Evolutionary conservation across 1,284 basidiomycete genomes (phyloP), one percentile per base, ranked within the genome.

Genomic region (Schizophyllum amplum): DNA sequence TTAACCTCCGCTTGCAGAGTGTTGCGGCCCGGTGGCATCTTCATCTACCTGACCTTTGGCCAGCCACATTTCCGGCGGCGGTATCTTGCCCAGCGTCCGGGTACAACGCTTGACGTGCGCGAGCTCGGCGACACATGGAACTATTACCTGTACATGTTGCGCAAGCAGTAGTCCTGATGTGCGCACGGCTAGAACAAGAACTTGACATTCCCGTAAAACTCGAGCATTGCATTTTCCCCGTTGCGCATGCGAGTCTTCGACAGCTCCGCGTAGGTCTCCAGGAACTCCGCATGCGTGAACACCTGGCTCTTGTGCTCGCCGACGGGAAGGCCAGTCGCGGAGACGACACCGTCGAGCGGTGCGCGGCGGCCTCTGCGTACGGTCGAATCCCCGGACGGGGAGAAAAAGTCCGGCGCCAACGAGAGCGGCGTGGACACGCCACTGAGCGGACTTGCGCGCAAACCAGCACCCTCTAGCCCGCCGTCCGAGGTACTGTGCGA

Each of bases 161-260:
- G 70, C 60, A 74, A 67, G 60, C 69, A 63, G 53, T 21, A 48
- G 51, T 57, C 33, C 7, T 42, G 33, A 9, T 42, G 7, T n/a
- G 33, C 33, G 17, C 17, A 17, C 33, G 33, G 17, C 27, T 47
- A 59, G 62, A 92, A 92, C 63, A 92, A 72, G 67, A 92, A 86
- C 67, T 92, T 92, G 61, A 94, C 92, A 73, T 96, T 96, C 68
- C 87, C 83, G 68, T 96, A 96, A 68, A 85, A 91, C 62, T 89
- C 84, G 57, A 94, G 65, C 76, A 96, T 76, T 1, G 94, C 93
- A 68, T 96, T 96, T 68, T 91, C 87, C 50, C 93, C 91, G 65
- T 83, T 94, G 59, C 73, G 72, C 47, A 92, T 69, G 53, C 76
- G 73, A 20, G 92, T 92, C 69, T 74, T 77, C 55, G 76, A 74